Conservation (phyloP, 2,329 filamentous ascomycete genomes). For the Westerdykella sp. region DNA sequence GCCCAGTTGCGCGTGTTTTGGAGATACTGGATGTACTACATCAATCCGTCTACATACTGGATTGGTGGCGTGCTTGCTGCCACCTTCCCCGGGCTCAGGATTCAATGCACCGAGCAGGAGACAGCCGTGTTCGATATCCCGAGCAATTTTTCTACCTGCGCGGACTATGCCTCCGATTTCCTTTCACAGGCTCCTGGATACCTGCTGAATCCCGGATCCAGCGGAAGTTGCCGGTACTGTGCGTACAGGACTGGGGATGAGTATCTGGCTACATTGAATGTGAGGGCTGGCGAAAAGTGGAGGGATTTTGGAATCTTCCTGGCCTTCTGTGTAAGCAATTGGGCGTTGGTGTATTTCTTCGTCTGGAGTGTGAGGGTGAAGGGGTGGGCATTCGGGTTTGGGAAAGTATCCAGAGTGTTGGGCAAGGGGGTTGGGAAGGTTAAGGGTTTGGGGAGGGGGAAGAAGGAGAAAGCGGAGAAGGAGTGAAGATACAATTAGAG, state of each 20-base stretch:
- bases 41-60: slow-evolving; percentile 66
- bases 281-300: slow-evolving; percentile 59
- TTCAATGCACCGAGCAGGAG: slow-evolving; percentile 48
- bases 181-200: slow-evolving; percentile 53
- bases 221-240: slow-evolving; percentile 61
- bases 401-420: slow-evolving; percentile 47
- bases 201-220: slow-evolving; percentile 56
- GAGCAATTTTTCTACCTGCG: slow-evolving; percentile 54
- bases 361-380: slow-evolving; percentile 66
- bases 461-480: neutral
- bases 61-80: slow-evolving; percentile 63
- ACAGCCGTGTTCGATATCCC: slow-evolving; percentile 61
- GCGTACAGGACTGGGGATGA: slow-evolving; percentile 59
- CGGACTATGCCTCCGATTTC: slow-evolving; percentile 57
- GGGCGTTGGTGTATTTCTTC: slow-evolving; percentile 68
- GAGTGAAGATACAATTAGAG: too few relatives aligned
- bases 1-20: slow-evolving; percentile 61
- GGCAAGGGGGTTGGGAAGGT: slow-evolving; percentile 28
- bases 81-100: slow-evolving; percentile 48
- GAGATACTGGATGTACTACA: slow-evolving; percentile 65
- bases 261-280: slow-evolving; percentile 57
- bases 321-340: slow-evolving; percentile 64
- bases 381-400: slow-evolving; percentile 65
- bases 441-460: slow-evolving; percentile 7
- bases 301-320: slow-evolving; percentile 66